Conservation (phyloP, 2,329 filamentous ascomycete genomes). For the Teratosphaeria destructans region DNA sequence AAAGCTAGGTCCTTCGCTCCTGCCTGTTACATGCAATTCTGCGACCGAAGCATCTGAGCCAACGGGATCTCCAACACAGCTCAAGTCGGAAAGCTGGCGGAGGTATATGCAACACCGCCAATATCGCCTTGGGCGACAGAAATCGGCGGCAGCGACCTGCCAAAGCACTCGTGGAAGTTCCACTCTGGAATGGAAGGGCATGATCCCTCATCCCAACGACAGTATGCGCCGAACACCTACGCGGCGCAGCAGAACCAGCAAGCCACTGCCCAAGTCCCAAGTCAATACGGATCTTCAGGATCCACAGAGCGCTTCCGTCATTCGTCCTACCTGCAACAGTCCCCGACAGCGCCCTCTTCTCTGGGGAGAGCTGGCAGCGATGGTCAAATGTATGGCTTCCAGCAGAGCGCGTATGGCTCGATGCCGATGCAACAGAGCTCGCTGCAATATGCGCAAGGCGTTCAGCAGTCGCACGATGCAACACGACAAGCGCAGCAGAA, state of each 20-base stretch:
- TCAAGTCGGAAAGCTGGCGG: slow-evolving; percentile 14
- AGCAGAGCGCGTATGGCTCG: slow-evolving; percentile 45
- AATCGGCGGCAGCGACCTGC: slow-evolving; percentile 9
- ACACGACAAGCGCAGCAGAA: slow-evolving; percentile 33
- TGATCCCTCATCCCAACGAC: slow-evolving; percentile 23
- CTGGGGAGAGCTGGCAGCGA: slow-evolving; percentile 28
- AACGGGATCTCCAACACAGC: neutral
- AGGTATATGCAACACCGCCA: slow-evolving; percentile 23
- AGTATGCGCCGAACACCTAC: slow-evolving; percentile 23
- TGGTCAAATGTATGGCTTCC: slow-evolving; percentile 40
- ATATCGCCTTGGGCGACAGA: slow-evolving; percentile 21
- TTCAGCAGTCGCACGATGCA: slow-evolving; percentile 47
- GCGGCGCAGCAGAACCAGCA: slow-evolving; percentile 18
- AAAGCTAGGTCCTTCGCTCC: neutral
- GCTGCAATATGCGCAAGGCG: slow-evolving; percentile 45
- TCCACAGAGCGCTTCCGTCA: slow-evolving; percentile 41
- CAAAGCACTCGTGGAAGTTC: slow-evolving; percentile 8
- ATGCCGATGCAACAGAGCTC: slow-evolving; percentile 39
- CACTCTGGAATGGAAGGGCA: slow-evolving; percentile 25
- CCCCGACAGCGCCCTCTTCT: slow-evolving; percentile 32
- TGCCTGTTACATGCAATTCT: neutral
- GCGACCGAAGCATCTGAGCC: neutral
- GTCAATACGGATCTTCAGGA: slow-evolving; percentile 34
- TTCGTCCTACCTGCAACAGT: slow-evolving; percentile 33
- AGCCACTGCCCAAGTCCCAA: slow-evolving; percentile 24